These are phyloP conservation scores for Boletus patriciae DNA, from an alignment of 768 basidiomycete genomes.

Conservation along the genomic window DNA sequence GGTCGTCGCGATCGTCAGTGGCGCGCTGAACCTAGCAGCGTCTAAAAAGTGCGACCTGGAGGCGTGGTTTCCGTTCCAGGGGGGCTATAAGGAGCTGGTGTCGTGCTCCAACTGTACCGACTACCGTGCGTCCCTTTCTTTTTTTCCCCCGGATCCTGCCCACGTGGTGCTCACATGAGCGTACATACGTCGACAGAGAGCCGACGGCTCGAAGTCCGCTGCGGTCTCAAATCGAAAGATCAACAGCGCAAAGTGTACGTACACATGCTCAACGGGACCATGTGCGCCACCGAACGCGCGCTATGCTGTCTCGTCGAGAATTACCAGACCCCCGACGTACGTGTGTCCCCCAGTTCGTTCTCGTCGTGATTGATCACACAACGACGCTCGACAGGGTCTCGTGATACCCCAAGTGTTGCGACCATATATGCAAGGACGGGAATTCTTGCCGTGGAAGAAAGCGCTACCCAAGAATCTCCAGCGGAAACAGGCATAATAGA, in stretches of 20 bases:
- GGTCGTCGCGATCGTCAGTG: slow-evolving; percentile 92
- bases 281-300: slow-evolving; percentile 96
- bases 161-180: neutral
- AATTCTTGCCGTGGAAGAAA: slow-evolving; percentile 83
- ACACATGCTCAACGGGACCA: slow-evolving; percentile 98
- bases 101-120: slow-evolving; percentile 99
- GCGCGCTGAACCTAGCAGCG: slow-evolving; percentile 95
- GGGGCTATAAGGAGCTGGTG: slow-evolving; percentile 94
- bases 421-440: slow-evolving; percentile 95
- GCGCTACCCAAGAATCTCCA: slow-evolving; percentile 76
- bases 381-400: slow-evolving; percentile 63
- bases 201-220: slow-evolving; percentile 88
- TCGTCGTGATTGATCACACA: neutral
- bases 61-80: slow-evolving; percentile 99
- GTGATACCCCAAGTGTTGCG: slow-evolving; percentile 85
- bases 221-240: slow-evolving; percentile 88
- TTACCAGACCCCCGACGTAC: slow-evolving; percentile 91
- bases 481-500: slow-evolving; percentile 58
- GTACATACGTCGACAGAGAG: slow-evolving; percentile 57
- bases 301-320: slow-evolving; percentile 98
- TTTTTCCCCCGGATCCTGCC: neutral
- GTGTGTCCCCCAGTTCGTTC: slow-evolving; percentile 19
- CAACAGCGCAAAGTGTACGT: slow-evolving; percentile 92
- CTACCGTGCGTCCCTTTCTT: slow-evolving; percentile 71
- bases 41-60: slow-evolving; percentile 97